phyloP scores from a whole-genome alignment of 2,329 filamentous ascomycete species.

The Arthrobotrys megalospora region DNA sequence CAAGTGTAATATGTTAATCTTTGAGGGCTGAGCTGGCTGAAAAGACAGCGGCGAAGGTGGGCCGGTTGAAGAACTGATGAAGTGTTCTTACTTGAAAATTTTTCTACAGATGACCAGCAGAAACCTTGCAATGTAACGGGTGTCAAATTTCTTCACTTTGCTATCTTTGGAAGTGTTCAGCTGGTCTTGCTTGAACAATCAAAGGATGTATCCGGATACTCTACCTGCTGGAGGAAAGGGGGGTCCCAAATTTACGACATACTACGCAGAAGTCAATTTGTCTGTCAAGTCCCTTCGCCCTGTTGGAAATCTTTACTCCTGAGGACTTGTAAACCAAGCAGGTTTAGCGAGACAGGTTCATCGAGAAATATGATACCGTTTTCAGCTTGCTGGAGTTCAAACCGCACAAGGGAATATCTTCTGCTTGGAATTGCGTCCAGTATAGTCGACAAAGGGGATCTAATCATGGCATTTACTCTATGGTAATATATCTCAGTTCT shows the following conservation, averaged over 20 bases:
- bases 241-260: not conserved
- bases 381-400: no score
- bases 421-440: no score
- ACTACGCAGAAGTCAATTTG: not conserved
- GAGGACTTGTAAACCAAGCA: no score
- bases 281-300: not conserved
- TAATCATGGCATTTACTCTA: no score
- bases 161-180: not conserved
- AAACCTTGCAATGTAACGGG: not conserved
- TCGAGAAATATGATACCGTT: no score
- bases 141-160: not conserved
- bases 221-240: not conserved
- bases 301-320: not conserved
- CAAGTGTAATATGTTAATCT: not conserved
- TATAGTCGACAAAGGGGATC: no score
- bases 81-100: conserved; percentile 7
- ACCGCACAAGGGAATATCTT: no score
- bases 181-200: not conserved
- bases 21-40: conserved; percentile 1
- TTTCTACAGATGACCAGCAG: not conserved
- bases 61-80: not conserved
- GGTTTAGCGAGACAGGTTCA: no score
- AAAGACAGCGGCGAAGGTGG: not conserved
- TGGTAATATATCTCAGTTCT: no score
- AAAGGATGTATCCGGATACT: not conserved